Percentiles rank a stretch among this genome's conserved stretches.
These are phyloP conservation scores for Wickerhamomyces sp. DNA, from an alignment of 1,139 yeast species.

Conservation along the genomic window DNA sequence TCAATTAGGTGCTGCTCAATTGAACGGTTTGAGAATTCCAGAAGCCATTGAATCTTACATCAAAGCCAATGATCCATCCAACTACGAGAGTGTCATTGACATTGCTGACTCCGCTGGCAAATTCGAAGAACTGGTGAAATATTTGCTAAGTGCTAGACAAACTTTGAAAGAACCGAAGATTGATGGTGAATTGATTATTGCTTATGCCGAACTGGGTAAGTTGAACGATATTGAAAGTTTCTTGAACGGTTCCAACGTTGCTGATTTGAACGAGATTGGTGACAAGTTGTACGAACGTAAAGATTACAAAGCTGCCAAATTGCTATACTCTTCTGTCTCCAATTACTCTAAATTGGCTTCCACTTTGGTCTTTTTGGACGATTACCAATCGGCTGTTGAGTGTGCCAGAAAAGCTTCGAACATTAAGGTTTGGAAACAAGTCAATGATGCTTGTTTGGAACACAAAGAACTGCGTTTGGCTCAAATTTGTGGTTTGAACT, in stretches of 20 bases:
- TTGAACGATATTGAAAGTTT: conserved; percentile 79
- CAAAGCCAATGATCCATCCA: conserved; percentile 86
- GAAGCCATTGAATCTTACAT: conserved; percentile 90
- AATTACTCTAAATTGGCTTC: conserved; percentile 96
- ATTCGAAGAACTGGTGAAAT: conserved; percentile 86
- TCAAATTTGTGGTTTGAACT: conserved; percentile 96
- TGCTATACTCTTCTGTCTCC: conserved; percentile 78
- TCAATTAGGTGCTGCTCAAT: conserved; percentile 93
- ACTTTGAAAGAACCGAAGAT: conserved; percentile 85
- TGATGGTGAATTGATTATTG: conserved; percentile 86
- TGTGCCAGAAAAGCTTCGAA: conserved; percentile 98
- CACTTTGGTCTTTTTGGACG: conserved; percentile 84
- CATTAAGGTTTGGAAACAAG: conserved; percentile 94
- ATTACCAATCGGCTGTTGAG: conserved; percentile 95
- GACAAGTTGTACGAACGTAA: conserved; percentile 79
- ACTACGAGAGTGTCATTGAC: conserved; percentile 89
- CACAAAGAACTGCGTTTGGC: conserved; percentile 94
- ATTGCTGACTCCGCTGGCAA: conserved; percentile 95
- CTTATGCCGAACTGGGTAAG: conserved; percentile 76
- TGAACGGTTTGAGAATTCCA: conserved; percentile 86
- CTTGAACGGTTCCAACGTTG: conserved; percentile 84
- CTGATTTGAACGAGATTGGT: conserved; percentile 88
- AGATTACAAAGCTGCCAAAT: conserved; percentile 90
- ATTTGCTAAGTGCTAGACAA: conserved; percentile 90
- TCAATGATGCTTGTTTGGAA: conserved; percentile 92